Base-by-base conservation (phyloP, 2,329 filamentous ascomycete genomes). In the Orbilia quercus region DNA sequence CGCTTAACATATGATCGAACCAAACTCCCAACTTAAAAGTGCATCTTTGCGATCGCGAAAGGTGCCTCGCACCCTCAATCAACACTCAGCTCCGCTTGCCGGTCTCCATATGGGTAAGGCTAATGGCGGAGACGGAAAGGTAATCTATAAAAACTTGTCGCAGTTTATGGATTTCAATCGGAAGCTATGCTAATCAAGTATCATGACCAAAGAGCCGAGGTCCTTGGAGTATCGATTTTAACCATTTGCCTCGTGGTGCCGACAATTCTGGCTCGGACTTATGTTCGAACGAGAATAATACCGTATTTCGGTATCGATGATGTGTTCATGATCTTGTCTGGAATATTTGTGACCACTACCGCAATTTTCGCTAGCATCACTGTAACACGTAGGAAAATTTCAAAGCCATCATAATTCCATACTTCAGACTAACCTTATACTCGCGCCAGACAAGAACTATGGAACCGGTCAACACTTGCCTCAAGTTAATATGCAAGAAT, bases 261-360 rank as follows among this genome's bases (percentile, higher is more conserved):
- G 5, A 36, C 36, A 4, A 47, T 71, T 16, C 16, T 59, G 7
- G 66, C 44, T 40, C 58, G 66, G 2, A 23, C 63, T 7, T 71
- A 64, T 11, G 66, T 71, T 0, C 42, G 66, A 44, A 71, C 58
- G 1, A 55, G 51, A 25, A 34, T 71, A 12, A 57, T 64, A 20
- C 51, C 50, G 9, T 71, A 71, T 23, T 71, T 71, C 25, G 66
- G 66, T 16, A 54, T 71, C 25, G 66, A 71, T 14, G 66, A 71
- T 59, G 38, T 63, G 5, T 64, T 71, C 14, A 71, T 71, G 58
- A 58, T 71, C 18, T 34, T 71, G 5, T 71, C 66, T 9, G 50
- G 66, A 1, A 38, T 64, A 54, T 45, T 31, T 7, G 58, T 57
- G 11, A 44, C 57, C 4, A 50, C 42, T 7, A 50, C 48, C 7